Conservation (phyloP, 768 basidiomycete species). For the Mycena galopus region DNA sequence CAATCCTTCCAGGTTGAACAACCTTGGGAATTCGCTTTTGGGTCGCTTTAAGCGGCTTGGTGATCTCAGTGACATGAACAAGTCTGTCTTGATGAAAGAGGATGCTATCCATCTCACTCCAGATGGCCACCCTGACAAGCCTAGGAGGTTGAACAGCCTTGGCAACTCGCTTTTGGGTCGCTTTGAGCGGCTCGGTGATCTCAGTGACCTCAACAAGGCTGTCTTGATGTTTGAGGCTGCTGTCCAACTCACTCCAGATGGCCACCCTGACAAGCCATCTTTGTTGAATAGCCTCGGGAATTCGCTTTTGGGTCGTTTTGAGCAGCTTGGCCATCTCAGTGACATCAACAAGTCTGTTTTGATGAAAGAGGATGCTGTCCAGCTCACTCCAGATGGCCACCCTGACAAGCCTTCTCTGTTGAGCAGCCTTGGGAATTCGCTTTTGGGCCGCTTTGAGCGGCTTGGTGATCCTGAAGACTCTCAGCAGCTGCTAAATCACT, state of each 20-base stretch:
- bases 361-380: neutral
- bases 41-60: too few relatives aligned
- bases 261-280: neutral
- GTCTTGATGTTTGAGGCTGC: neutral
- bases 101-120: neutral
- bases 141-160: neutral
- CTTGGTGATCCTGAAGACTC: neutral
- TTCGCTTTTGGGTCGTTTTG: neutral
- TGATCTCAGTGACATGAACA: too few relatives aligned
- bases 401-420: neutral
- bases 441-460: neutral
- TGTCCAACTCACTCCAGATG: neutral
- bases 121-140: neutral
- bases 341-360: neutral
- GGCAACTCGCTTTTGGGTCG: neutral
- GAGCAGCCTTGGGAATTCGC: neutral
- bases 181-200: neutral
- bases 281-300: neutral
- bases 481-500: too few relatives aligned
- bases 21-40: too few relatives aligned
- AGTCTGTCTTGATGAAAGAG: too few relatives aligned
- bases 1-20: neutral
- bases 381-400: neutral
- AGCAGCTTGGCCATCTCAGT: too few relatives aligned
- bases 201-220: neutral